phyloP scores from a whole-genome alignment of 371 early-diverging fungal genomes.

The Apophysomyces variabilis region DNA sequence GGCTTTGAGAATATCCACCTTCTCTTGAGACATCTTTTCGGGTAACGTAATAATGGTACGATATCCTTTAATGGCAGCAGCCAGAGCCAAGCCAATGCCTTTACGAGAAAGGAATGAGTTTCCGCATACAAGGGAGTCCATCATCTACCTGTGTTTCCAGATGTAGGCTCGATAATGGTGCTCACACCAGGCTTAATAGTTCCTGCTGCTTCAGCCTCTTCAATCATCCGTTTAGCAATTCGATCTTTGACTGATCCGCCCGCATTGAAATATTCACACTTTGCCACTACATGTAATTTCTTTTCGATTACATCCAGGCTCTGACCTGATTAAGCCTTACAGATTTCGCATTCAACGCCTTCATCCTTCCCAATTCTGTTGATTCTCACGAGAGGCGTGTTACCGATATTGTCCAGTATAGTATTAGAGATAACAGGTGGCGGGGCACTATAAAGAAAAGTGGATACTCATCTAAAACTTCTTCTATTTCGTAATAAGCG shows the following conservation, averaged over 20 bases:
- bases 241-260: conserved; percentile 98
- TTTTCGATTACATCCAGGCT: background rate
- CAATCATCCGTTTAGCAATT: conserved; percentile 94
- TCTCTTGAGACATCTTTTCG: conserved; percentile 98
- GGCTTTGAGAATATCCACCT: conserved; percentile 95
- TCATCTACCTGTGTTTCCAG: conserved; percentile 89
- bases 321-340: conserved; percentile 54
- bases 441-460: conserved; percentile 41
- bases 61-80: conserved; percentile 97
- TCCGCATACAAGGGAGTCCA: background rate
- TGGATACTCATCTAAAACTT: background rate
- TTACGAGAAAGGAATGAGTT: background rate
- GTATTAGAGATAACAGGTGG: conserved; percentile 73
- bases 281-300: conserved; percentile 73
- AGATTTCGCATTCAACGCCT: conserved; percentile 93
- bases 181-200: conserved; percentile 82
- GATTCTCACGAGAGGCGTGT: conserved; percentile 92
- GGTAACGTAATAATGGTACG: conserved; percentile 95
- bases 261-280: conserved; percentile 97
- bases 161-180: conserved; percentile 96
- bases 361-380: conserved; percentile 84
- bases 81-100: conserved; percentile 89
- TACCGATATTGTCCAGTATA: conserved; percentile 93
- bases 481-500: background rate
- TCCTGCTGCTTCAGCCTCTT: conserved; percentile 92